These are phyloP conservation scores for Cucumis sativus DNA, from an alignment of 306 rosid genomes.

Conservation along the genomic window Cucumber_9930_V3 NC_026658.2:9648501-9649000, in stretches of 20 bases:
- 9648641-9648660: neutral
- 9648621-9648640: neutral
- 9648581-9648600: no score
- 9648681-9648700: neutral
- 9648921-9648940: neutral
- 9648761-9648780: neutral
- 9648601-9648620: no score
- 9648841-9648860: neutral
- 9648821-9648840: no score
- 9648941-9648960: neutral
- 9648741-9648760: neutral
- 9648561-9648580: no score
- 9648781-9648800: conserved; percentile 8
- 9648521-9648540: no score
- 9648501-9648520: no score
- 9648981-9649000: neutral
- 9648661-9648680: neutral
- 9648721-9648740: neutral
- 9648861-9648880: neutral
- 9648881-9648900: neutral
- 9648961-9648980: neutral
- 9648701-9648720: neutral
- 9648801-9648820: neutral
- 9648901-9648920: neutral
- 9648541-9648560: no score